Conservation (phyloP, 2,329 filamentous ascomycete species). For the Pseudogymnoascus sp. region DNA sequence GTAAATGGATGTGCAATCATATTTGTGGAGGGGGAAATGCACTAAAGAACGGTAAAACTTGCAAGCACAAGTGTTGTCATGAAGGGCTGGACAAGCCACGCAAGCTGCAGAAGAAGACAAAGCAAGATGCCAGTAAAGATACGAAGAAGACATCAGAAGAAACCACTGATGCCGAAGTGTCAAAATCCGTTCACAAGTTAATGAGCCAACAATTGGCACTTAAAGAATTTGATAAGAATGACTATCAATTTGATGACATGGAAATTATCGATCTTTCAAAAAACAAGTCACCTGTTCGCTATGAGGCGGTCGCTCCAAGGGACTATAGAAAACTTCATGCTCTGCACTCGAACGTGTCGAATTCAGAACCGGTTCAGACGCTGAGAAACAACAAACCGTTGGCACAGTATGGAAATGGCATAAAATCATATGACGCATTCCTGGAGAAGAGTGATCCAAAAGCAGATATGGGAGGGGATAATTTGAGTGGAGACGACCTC, state of each 20-base stretch:
- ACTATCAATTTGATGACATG: slow-evolving; percentile 13
- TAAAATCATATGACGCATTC: slow-evolving; percentile 19
- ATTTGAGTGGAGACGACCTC: slow-evolving; percentile 31
- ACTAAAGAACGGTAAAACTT: slow-evolving; percentile 36
- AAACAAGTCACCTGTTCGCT: slow-evolving; percentile 13
- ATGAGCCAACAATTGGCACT: background rate
- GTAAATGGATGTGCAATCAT: slow-evolving; percentile 68
- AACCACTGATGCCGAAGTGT: background rate
- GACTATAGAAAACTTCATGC: slow-evolving; percentile 24
- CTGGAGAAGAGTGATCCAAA: slow-evolving; percentile 8
- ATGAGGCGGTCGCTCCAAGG: slow-evolving; percentile 18
- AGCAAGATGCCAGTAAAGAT: background rate
- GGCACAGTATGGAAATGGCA: slow-evolving; percentile 21
- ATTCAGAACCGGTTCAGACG: slow-evolving; percentile 16
- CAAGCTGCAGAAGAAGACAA: slow-evolving; percentile 11
- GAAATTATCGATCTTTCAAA: slow-evolving; percentile 25
- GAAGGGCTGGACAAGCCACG: slow-evolving; percentile 58
- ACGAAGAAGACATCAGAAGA: background rate
- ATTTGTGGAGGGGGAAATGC: slow-evolving; percentile 39
- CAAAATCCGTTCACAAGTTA: background rate
- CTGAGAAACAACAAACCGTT: slow-evolving; percentile 22
- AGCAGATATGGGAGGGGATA: slow-evolving; percentile 3
- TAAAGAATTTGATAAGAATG: background rate
- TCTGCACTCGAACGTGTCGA: slow-evolving; percentile 25
- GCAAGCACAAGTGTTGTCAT: slow-evolving; percentile 65